Base-by-base conservation (phyloP, 73 alveolate genomes). In the Paramecium sonneborni region DNA sequence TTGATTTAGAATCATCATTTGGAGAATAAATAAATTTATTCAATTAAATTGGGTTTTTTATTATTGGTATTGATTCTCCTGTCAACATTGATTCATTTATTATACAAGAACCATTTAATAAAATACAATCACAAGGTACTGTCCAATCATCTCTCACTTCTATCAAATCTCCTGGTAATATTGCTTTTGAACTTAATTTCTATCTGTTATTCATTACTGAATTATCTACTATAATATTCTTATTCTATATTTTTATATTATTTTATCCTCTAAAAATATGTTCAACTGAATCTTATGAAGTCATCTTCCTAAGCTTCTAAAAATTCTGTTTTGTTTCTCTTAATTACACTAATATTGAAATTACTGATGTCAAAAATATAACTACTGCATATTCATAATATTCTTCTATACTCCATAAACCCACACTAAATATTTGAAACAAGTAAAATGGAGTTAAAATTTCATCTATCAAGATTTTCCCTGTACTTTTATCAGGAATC, bases 121-220 rank as follows among this genome's bases (percentile, higher is more conserved):
- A 79, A 37, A 97, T 92, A 37, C 97, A 93, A 92, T 98, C 99
- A 76, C 99, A 98, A 37, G 99, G 99, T 69, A 98, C 69, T 20
- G 94, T 93, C 44, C 92, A 92, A 32, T 93, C 95, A 24, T 93
- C 97, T 15, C 96, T 97, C 7, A 98, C 79, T 79, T 96, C 97
- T 69, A 97, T 95, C 26, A 98, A 87, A 94, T 98, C 99, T 0
- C 99, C 99, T 21, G 99, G 99, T 35, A 97, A 99, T 1, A 98
- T 95, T 24, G 96, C 97, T 12, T 76, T 23, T 43, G 97, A 92
- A 55, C 84, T 89, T 85, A 43, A 93, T 92, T 37, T 67, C 57
- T 14, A 85, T 67, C 30, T 85, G 62, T 37, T 84, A 35, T 62
- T 52, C 46, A 2, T 32, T 0, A 62, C 26, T 34, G 91, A 39